phyloP scores from a whole-genome alignment of 306 rosid genomes.

The Carpinus viminea region DNA sequence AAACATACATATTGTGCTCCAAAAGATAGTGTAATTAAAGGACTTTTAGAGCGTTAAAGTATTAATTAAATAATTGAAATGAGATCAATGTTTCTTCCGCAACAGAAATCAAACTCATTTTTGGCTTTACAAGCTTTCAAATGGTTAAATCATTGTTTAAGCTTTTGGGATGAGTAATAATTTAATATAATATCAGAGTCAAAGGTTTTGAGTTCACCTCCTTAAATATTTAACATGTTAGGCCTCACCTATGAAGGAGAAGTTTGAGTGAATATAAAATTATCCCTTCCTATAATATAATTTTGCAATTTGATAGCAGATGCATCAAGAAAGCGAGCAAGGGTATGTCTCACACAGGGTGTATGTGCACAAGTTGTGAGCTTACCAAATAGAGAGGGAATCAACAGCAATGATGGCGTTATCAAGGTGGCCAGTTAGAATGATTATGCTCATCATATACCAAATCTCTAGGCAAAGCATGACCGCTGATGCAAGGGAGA shows the following conservation, averaged over 20 bases:
- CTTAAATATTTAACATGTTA: too few species aligned
- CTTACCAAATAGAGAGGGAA: conserved; percentile 86
- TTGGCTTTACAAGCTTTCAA: not conserved
- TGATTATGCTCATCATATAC: conserved; percentile 73
- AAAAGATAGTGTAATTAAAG: not conserved
- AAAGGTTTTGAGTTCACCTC: too few species aligned
- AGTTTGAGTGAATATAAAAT: too few species aligned
- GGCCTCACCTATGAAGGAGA: too few species aligned
- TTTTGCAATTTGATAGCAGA: not conserved
- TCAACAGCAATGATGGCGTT: conserved; percentile 74
- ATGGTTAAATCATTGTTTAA: not conserved
- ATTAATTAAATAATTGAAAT: too few species aligned
- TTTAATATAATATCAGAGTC: too few species aligned
- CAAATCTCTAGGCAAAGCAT: conserved; percentile 95
- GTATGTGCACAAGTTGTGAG: not conserved
- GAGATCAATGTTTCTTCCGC: not conserved
- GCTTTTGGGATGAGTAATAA: too few species aligned
- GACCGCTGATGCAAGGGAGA: conserved; percentile 87
- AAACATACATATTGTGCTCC: not conserved
- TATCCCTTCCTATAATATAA: too few species aligned
- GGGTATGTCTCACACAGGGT: not conserved
- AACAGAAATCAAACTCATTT: not conserved
- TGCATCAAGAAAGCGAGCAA: not conserved
- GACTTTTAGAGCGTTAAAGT: too few species aligned
- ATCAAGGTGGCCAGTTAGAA: conserved; percentile 76